Conservation (phyloP, 2,329 filamentous ascomycete species). For the Colletotrichum phormii region DNA sequence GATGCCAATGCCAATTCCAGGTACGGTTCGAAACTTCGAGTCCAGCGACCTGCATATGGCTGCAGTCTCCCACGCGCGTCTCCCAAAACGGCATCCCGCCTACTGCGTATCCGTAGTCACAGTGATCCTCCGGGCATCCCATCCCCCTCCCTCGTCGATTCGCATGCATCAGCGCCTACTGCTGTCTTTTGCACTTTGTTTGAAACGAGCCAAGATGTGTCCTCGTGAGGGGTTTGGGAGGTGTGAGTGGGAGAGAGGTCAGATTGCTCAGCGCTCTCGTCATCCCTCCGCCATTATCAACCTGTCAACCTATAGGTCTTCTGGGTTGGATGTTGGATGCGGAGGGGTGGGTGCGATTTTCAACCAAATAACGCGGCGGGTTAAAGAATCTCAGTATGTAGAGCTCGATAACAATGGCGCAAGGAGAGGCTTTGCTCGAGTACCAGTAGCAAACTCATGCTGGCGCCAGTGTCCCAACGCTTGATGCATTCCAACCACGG, state of each 20-base stretch:
- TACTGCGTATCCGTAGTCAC: background rate
- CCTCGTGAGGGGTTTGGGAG: background rate
- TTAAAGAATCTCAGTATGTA: background rate
- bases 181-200: background rate
- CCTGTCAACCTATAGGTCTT: background rate
- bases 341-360: background rate
- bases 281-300: conserved; percentile 8
- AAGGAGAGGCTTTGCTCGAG: conserved; percentile 1
- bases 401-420: background rate
- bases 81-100: conserved; percentile 25
- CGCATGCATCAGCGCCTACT: conserved; percentile 6
- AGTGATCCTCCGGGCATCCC: background rate
- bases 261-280: background rate
- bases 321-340: background rate
- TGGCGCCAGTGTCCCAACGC: conserved; percentile 4
- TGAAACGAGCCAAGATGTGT: conserved; percentile 32
- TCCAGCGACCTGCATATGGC: conserved; percentile 21
- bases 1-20: conserved; percentile 11
- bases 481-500: background rate
- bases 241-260: background rate
- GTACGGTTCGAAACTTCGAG: conserved; percentile 10
- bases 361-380: background rate
- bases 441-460: conserved; percentile 8
- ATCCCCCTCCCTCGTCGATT: conserved; percentile 1
- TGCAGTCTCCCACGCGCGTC: conserved; percentile 23